A percentile compares a stretch with the other conserved stretches of the same genome.
phyloP scores from a whole-genome alignment of 2,329 filamentous ascomycete species.

The Fusarium sp. region DNA sequence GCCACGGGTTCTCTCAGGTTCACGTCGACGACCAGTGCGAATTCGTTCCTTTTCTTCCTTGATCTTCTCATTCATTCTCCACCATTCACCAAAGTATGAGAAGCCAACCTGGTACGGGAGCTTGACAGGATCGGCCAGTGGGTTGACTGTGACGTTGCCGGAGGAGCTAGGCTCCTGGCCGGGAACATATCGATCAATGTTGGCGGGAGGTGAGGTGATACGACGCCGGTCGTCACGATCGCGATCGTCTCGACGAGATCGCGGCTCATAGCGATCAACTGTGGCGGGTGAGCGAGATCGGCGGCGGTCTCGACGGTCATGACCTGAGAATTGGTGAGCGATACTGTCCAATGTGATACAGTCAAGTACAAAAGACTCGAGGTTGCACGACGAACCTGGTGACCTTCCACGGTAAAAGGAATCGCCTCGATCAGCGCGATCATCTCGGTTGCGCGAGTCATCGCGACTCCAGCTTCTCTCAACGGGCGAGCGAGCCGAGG shows the following conservation, averaged over 20 bases:
- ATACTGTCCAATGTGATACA: background rate
- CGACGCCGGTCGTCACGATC: slow-evolving; percentile 69
- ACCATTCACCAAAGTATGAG: slow-evolving; percentile 87
- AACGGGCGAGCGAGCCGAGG: slow-evolving; percentile 59
- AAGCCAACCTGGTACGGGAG: slow-evolving; percentile 83
- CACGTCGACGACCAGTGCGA: slow-evolving; percentile 72
- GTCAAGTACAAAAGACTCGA: background rate
- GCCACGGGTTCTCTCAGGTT: slow-evolving; percentile 68
- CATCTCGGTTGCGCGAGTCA: slow-evolving; percentile 60
- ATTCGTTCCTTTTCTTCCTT: slow-evolving; percentile 80
- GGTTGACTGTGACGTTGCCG: slow-evolving; percentile 61
- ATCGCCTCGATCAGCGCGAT: slow-evolving; percentile 58
- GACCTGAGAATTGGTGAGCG: slow-evolving; percentile 50
- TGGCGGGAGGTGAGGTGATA: slow-evolving; percentile 68
- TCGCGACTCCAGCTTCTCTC: slow-evolving; percentile 64
- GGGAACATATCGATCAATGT: slow-evolving; percentile 86
- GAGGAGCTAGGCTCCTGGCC: slow-evolving; percentile 66
- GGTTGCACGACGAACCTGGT: slow-evolving; percentile 64
- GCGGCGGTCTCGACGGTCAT: slow-evolving; percentile 67
- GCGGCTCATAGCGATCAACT: slow-evolving; percentile 80
- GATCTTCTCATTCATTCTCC: slow-evolving; percentile 80
- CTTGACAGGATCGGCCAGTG: slow-evolving; percentile 73
- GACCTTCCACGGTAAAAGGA: slow-evolving; percentile 72
- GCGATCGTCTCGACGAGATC: slow-evolving; percentile 71
- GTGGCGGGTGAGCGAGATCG: slow-evolving; percentile 73